A percentile compares a stretch with the other conserved stretches of the same genome.
These are phyloP conservation scores for Conticribra weissflogii DNA, from an alignment of 108 stramenopile species.

Conservation along the genomic window DNA sequence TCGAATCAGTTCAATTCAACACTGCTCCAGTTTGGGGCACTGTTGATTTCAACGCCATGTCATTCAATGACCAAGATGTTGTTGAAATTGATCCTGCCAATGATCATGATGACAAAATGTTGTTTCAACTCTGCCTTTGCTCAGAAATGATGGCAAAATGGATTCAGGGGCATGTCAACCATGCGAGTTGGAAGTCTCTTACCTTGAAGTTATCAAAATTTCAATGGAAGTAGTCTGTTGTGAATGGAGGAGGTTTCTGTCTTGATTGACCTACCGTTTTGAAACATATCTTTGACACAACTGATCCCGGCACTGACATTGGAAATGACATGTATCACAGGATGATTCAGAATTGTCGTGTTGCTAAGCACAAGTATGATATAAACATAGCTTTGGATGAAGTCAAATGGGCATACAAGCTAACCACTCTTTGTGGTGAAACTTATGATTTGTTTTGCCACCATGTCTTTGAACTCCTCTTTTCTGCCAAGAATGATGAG, in stretches of 20 bases:
- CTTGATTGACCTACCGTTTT: background rate
- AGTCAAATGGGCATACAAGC: no score
- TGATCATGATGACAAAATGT: background rate
- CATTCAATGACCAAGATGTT: background rate
- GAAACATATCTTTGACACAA: background rate
- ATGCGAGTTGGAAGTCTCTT: background rate
- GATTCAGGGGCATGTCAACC: background rate
- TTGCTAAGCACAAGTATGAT: no score
- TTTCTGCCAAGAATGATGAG: no score
- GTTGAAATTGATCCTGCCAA: background rate
- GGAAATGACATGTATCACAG: no score
- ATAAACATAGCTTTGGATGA: no score
- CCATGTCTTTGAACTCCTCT: no score
- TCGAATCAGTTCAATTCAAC: background rate
- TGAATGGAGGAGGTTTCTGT: background rate
- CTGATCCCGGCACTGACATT: no score
- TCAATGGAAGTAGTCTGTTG: background rate
- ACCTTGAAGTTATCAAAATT: background rate
- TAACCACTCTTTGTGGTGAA: no score
- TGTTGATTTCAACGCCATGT: background rate
- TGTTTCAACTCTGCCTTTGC: background rate
- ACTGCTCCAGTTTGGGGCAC: background rate
- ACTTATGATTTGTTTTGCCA: no score
- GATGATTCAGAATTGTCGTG: no score
- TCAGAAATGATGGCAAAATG: background rate